A percentile compares a stretch with the other conserved stretches of the same genome.
Conservation (phyloP, 2,329 filamentous ascomycete species). For the Xylariomycetidae sp. region DNA sequence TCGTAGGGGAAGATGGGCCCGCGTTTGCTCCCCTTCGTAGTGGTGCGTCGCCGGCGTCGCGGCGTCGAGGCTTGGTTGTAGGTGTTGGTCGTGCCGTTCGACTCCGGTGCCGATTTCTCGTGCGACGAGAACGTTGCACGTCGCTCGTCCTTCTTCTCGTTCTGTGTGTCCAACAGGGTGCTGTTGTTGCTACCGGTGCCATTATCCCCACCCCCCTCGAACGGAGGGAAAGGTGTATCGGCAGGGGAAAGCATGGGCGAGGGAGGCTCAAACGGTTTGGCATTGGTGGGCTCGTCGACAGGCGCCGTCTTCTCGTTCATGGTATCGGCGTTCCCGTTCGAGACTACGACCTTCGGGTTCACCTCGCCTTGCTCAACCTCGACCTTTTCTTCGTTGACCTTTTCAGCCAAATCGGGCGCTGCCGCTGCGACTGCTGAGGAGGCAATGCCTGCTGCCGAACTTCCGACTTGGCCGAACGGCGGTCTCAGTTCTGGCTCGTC, state of each 20-base stretch:
- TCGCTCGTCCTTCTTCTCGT: slow-evolving; percentile 38
- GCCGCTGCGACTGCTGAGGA: slow-evolving; percentile 21
- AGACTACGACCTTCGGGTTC: slow-evolving; percentile 13
- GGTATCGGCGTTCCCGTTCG: slow-evolving; percentile 10
- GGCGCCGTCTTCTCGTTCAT: slow-evolving; percentile 18
- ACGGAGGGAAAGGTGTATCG: slow-evolving; percentile 41
- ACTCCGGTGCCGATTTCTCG: slow-evolving; percentile 38
- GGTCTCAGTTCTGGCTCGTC: slow-evolving; percentile 45
- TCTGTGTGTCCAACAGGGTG: no score
- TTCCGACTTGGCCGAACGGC: slow-evolving; percentile 20
- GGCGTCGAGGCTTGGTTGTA: slow-evolving; percentile 33
- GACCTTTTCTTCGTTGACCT: slow-evolving; percentile 12
- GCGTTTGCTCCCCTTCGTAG: slow-evolving; percentile 62
- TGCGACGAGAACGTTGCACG: slow-evolving; percentile 51
- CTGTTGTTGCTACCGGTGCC: slow-evolving; percentile 17
- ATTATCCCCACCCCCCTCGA: slow-evolving; percentile 32
- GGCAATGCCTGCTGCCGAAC: slow-evolving; percentile 16
- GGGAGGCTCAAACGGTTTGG: no score
- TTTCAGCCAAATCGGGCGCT: slow-evolving; percentile 18
- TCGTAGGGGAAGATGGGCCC: slow-evolving; percentile 65
- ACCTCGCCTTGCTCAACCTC: slow-evolving; percentile 10
- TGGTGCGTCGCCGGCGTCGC: slow-evolving; percentile 59
- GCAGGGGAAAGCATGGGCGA: no score
- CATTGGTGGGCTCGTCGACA: slow-evolving; percentile 36
- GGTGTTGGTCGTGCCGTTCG: slow-evolving; percentile 25